A percentile compares a stretch with the other conserved stretches of the same genome.
These are phyloP conservation scores for Aspergillus viridinutans DNA, from an alignment of 2,329 filamentous ascomycete species.

Conservation along the genomic window DNA sequence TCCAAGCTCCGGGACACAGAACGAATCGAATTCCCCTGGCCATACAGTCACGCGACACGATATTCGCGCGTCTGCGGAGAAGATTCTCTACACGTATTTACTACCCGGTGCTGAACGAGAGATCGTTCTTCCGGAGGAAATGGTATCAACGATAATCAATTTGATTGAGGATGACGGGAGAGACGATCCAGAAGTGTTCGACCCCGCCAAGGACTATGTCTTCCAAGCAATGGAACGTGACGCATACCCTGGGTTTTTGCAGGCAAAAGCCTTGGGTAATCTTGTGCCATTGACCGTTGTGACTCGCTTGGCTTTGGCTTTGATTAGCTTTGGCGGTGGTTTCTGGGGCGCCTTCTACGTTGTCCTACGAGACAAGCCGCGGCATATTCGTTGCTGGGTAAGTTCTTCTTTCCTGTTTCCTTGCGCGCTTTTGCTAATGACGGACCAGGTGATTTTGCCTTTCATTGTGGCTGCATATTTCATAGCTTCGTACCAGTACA, in stretches of 20 bases:
- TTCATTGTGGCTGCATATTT: constrained; percentile 90
- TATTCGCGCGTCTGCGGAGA: constrained; percentile 89
- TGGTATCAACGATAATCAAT: constrained; percentile 78
- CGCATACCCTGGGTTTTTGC: constrained; percentile 94
- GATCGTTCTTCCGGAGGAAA: constrained; percentile 84
- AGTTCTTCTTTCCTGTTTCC: constrained; percentile 32
- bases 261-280: constrained; percentile 93
- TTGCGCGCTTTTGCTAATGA: constrained; percentile 17
- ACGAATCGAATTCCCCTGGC: constrained; percentile 76
- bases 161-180: constrained; percentile 86
- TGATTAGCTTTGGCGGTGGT: constrained; percentile 81
- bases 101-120: constrained; percentile 94
- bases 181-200: constrained; percentile 96
- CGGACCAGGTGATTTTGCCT: constrained; percentile 67
- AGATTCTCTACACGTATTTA: constrained; percentile 97
- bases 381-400: constrained; percentile 79
- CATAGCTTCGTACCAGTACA: constrained; percentile 89
- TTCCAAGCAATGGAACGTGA: constrained; percentile 99
- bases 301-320: constrained; percentile 75
- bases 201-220: constrained; percentile 96
- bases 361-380: constrained; percentile 79
- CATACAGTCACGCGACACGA: constrained; percentile 85
- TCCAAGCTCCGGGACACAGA: constrained; percentile 58
- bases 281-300: constrained; percentile 88
- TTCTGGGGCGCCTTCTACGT: constrained; percentile 94